phyloP scores from a whole-genome alignment of 2,329 filamentous ascomycete genomes.

The Penicillium janthinellum region DNA sequence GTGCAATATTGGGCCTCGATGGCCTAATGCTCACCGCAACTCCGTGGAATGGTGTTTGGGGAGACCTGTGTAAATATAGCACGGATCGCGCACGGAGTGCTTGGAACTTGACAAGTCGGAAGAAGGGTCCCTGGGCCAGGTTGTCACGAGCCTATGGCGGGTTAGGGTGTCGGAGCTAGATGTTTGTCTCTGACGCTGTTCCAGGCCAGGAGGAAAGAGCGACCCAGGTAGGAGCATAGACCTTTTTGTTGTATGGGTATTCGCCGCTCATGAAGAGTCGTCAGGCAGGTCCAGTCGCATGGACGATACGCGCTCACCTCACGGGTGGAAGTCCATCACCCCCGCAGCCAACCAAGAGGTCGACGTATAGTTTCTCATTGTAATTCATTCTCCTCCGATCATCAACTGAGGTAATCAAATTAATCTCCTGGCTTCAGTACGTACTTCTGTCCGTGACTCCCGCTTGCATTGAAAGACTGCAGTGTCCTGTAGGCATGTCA shows the following conservation, averaged over 20 bases:
- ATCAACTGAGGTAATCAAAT: background rate
- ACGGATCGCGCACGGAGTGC: background rate
- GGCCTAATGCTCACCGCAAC: slow-evolving; percentile 2
- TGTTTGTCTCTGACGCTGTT: background rate
- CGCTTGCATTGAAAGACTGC: background rate
- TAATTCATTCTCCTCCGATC: background rate
- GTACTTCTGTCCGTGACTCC: background rate
- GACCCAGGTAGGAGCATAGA: no score
- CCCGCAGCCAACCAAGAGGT: no score
- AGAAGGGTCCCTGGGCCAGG: background rate
- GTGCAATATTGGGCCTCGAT: background rate
- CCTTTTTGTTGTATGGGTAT: background rate
- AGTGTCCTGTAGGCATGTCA: background rate
- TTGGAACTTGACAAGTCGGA: slow-evolving; percentile 10
- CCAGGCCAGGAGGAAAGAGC: background rate
- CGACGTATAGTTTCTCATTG: no score
- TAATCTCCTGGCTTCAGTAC: background rate
- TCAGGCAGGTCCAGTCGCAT: background rate
- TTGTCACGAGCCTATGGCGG: background rate
- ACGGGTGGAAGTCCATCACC: background rate
- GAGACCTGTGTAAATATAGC: background rate
- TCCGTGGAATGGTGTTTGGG: background rate
- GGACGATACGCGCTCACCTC: background rate
- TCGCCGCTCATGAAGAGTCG: background rate
- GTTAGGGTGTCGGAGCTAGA: background rate